Conservation (phyloP, 2,329 filamentous ascomycete species). For the Fusarium palustre region DNA sequence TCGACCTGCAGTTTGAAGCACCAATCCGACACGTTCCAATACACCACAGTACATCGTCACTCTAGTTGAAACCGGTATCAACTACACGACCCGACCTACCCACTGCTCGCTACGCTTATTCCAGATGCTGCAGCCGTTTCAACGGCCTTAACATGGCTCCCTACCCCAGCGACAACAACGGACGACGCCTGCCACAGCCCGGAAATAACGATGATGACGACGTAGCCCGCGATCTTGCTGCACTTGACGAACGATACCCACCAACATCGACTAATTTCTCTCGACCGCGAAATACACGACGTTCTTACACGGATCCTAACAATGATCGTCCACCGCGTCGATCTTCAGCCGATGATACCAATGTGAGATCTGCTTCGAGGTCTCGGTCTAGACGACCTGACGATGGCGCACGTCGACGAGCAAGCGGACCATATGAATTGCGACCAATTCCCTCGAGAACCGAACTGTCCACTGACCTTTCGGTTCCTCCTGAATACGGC, state of each 20-base stretch:
- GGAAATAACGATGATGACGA: conserved; percentile 30
- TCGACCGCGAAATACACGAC: conserved; percentile 32
- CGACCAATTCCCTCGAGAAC: conserved; percentile 42
- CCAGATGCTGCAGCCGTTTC: conserved; percentile 46
- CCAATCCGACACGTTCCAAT: neutral
- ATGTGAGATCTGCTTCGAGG: conserved; percentile 34
- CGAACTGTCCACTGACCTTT: conserved; percentile 26
- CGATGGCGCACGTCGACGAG: conserved; percentile 7
- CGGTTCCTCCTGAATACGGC: conserved; percentile 27
- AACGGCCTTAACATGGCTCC: conserved; percentile 46
- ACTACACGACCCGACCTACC: conserved; percentile 24
- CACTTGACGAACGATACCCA: conserved; percentile 43
- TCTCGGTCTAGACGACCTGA: conserved; percentile 34
- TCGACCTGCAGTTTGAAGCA: neutral
- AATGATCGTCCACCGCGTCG: conserved; percentile 26
- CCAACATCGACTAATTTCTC: conserved; percentile 35
- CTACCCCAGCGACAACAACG: conserved; percentile 43
- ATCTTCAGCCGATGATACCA: conserved; percentile 31
- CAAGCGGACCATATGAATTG: conserved; percentile 39
- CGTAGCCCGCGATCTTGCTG: conserved; percentile 40
- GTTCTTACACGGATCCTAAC: conserved; percentile 31
- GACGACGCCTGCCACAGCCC: conserved; percentile 29
- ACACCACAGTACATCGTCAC: neutral
- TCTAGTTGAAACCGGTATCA: conserved; percentile 8
- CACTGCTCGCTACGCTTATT: conserved; percentile 17